Evolutionary conservation across 352 stramenopile genomes (phyloP).

Genomic region (Globisporangium megalacanthum): DNA sequence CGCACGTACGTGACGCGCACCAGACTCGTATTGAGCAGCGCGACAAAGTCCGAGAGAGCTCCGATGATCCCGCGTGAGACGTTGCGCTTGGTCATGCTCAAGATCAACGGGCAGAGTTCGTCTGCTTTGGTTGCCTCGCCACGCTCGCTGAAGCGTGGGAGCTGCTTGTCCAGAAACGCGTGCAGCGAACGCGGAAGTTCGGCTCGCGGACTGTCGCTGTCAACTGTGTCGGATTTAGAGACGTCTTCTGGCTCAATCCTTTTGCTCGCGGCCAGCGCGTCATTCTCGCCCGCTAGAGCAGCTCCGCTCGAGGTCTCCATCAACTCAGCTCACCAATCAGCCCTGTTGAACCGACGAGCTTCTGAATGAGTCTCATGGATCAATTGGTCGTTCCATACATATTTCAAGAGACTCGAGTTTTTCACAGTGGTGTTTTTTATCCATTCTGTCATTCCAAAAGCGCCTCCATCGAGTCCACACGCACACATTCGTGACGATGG

Average conservation of each 20-base stretch:
- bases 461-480: neutral
- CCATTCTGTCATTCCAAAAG: neutral
- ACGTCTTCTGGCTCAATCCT: neutral
- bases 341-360: too few species aligned
- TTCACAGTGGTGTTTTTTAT: too few species aligned
- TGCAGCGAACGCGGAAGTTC: neutral
- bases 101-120: neutral
- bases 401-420: too few species aligned
- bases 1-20: slow-evolving; percentile 24
- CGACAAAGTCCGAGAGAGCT: slow-evolving; percentile 20
- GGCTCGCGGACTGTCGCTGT: neutral
- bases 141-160: neutral
- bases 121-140: neutral
- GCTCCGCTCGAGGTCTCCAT: too few species aligned
- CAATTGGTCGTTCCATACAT: too few species aligned
- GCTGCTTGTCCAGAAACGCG: neutral
- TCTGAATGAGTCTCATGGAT: too few species aligned
- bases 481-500: slow-evolving; percentile 32
- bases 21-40: slow-evolving; percentile 25
- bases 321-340: too few species aligned
- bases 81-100: slow-evolving; percentile 18
- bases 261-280: too few species aligned
- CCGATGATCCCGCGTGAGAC: slow-evolving; percentile 15
- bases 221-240: neutral
- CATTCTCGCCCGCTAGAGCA: too few species aligned